Conservation (phyloP, 1,284 basidiomycete genomes). For the Marasmius tenuissimus region DNA sequence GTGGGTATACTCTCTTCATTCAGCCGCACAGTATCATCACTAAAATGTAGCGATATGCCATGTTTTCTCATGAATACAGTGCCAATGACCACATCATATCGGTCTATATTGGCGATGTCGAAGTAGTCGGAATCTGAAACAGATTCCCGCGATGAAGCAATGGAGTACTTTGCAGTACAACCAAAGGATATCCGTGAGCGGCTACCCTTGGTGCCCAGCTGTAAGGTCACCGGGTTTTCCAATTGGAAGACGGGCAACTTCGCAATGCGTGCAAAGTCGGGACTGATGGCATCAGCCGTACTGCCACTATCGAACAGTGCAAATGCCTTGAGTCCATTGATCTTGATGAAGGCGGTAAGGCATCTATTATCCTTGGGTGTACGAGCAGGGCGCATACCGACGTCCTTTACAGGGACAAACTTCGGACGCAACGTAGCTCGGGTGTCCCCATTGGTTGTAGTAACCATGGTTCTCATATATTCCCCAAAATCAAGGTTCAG, state of each 20-base stretch:
- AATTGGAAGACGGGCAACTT: slow-evolving; percentile 14
- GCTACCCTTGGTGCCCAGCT: slow-evolving; percentile 24
- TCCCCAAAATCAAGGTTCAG: background rate
- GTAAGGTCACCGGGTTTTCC: slow-evolving; percentile 19
- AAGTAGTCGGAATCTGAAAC: slow-evolving; percentile 10
- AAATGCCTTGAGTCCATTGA: slow-evolving; percentile 19
- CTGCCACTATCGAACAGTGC: slow-evolving; percentile 24
- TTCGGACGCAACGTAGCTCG: background rate
- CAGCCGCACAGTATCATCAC: slow-evolving; percentile 8
- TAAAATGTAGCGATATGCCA: slow-evolving; percentile 13
- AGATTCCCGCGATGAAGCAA: background rate
- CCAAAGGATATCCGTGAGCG: slow-evolving; percentile 23
- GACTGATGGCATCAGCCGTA: slow-evolving; percentile 20
- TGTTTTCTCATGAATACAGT: slow-evolving; percentile 15
- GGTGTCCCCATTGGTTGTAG: background rate
- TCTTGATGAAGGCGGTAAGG: slow-evolving; percentile 6
- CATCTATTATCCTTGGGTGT: slow-evolving; percentile 2
- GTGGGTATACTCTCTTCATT: slow-evolving; percentile 1
- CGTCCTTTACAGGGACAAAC: background rate
- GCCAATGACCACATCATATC: slow-evolving; percentile 18
- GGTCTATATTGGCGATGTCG: slow-evolving; percentile 20
- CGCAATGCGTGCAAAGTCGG: slow-evolving; percentile 17
- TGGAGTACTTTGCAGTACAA: background rate
- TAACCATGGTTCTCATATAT: background rate
- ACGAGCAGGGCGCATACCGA: slow-evolving; percentile 1